A percentile compares a stretch with the other conserved stretches of the same genome.
Conservation (phyloP, 306 rosid species). For the Cicer chorassanicum region DNA sequence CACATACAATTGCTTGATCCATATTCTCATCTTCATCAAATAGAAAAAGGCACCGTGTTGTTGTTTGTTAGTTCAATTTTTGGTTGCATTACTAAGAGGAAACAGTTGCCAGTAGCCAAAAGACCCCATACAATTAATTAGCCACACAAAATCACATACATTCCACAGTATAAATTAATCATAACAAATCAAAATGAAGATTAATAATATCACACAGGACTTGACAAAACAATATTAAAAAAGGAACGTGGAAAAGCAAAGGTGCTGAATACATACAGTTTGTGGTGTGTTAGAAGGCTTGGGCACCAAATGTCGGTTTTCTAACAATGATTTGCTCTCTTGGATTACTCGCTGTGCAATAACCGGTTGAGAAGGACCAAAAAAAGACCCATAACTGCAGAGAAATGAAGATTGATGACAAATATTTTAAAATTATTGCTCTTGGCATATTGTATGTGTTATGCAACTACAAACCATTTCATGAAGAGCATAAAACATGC, state of each 20-base stretch:
- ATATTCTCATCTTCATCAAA: neutral
- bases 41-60: neutral
- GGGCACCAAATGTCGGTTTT: slow-evolving; percentile 70
- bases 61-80: neutral
- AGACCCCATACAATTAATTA: slow-evolving; percentile 4
- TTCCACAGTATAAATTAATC: slow-evolving; percentile 15
- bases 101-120: neutral
- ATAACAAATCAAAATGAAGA: slow-evolving; percentile 15
- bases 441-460: slow-evolving; percentile 12
- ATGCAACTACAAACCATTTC: neutral
- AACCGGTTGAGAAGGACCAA: slow-evolving; percentile 87
- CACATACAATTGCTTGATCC: neutral
- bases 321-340: slow-evolving; percentile 88
- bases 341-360: slow-evolving; percentile 88
- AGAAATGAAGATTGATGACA: slow-evolving; percentile 35
- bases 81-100: neutral
- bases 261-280: slow-evolving; percentile 53
- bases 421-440: slow-evolving; percentile 35
- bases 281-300: slow-evolving; percentile 55
- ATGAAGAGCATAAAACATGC: slow-evolving; percentile 23
- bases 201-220: slow-evolving; percentile 2
- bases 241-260: slow-evolving; percentile 25
- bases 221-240: neutral
- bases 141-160: neutral
- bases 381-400: slow-evolving; percentile 91